Conservation (phyloP, 2,329 filamentous ascomycete genomes). For the Fusarium lateritium region DNA sequence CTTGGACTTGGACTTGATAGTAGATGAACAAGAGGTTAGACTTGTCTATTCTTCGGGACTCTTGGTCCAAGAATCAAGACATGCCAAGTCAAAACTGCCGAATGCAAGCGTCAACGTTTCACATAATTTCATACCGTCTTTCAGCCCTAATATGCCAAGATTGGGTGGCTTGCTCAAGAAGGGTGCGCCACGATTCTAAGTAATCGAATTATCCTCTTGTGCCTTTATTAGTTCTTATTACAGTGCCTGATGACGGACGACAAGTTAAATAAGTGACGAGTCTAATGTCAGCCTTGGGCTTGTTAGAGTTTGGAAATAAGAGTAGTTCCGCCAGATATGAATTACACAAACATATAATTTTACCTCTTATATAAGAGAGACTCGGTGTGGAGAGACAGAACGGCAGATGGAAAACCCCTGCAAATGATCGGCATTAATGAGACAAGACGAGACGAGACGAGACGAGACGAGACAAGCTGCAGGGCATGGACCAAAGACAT, state of each 20-base stretch:
- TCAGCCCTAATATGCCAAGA: slow-evolving; percentile 1
- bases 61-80: neutral
- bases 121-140: neutral
- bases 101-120: slow-evolving; percentile 3
- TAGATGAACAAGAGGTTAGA: neutral
- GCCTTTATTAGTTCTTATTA: neutral
- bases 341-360: no score
- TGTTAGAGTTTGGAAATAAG: no score
- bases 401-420: neutral
- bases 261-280: neutral
- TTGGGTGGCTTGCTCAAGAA: neutral
- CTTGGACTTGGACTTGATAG: neutral
- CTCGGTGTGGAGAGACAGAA: neutral
- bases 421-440: neutral
- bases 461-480: neutral
- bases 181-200: slow-evolving; percentile 11
- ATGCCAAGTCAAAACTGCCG: neutral
- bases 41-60: neutral
- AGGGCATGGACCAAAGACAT: neutral
- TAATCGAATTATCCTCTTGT: neutral
- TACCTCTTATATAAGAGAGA: neutral
- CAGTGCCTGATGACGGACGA: neutral
- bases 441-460: neutral
- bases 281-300: neutral
- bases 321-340: no score